Base-by-base conservation (phyloP, 2,329 filamentous ascomycete genomes). In the Trichoderma atrobrunneum region DNA sequence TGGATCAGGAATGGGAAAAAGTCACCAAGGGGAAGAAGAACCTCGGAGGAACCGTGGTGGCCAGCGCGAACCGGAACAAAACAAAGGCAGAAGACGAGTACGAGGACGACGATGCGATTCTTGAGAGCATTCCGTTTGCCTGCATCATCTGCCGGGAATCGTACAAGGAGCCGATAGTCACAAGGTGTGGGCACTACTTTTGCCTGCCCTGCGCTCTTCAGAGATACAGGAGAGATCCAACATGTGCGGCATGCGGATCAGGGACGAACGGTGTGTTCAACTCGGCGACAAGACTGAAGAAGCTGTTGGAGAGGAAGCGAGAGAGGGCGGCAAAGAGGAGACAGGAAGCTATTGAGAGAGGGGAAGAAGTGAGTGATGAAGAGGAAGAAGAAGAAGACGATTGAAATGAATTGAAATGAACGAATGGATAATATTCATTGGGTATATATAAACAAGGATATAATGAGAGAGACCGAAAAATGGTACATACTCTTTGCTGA, bases 181-280 rank as follows among this genome's bases (percentile, higher is more conserved):
- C 96, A 14, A 92, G 94, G 75, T 99, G 96, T 76, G 93, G 94
- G 0, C 96, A 99, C 81, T 98, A 98, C 81, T 98, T 98, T 79
- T 99, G 96, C 80, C 93, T 98, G 81, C 86, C 88, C 1, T 99
- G 96, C 81, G 96, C 96, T 30, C 84, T 98, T 76, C 90, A 93
- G 79, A 85, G 95, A 75, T 98, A 98, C 80, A 87, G 92, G 74
- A 96, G 93, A 79, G 93, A 95, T 77, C 95, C 95, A 5, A 90
- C 89, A 3, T 98, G 96, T 81, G 93, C 93, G 2, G 92, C 92
- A 5, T 98, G 96, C 80, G 93, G 93, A 1, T 86, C 91, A 1
- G 93, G 94, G 6, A 98, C 95, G 0, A 91, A 92, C 34, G 96
- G 96, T 1, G 93, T 97, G 0, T 98, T 98, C 78, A 97, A 97